phyloP scores from a whole-genome alignment of 495 filamentous ascomycete species.

The Amphirosellinia nigrospora region DNA sequence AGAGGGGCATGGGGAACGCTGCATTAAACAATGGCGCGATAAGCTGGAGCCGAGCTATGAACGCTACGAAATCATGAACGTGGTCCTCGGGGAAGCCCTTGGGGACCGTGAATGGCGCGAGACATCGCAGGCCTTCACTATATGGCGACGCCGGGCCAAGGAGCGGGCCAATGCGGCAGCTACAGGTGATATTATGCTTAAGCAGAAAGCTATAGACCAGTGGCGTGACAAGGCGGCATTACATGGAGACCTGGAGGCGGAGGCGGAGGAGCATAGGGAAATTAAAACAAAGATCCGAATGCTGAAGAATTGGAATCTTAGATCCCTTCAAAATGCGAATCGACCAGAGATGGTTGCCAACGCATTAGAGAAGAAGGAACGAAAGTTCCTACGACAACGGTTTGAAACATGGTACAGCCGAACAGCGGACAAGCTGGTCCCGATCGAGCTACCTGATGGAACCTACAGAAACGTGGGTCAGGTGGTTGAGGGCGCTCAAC shows the following conservation, averaged over 20 bases:
- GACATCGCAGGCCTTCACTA: constrained; percentile 47
- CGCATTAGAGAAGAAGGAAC: constrained; percentile 50
- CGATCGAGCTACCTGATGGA: constrained; percentile 33
- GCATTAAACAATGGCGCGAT: constrained; percentile 38
- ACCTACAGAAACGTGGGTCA: constrained; percentile 35
- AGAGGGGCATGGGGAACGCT: constrained; percentile 41
- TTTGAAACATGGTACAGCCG: constrained; percentile 65
- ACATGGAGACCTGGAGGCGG: constrained; percentile 26
- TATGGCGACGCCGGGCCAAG: constrained; percentile 48
- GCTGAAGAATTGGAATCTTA: constrained; percentile 60
- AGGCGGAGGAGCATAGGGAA: constrained; percentile 37
- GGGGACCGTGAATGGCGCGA: constrained; percentile 34
- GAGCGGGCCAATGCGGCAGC: constrained; percentile 28
- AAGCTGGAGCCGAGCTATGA: constrained; percentile 36
- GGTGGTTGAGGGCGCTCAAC: constrained; percentile 36
- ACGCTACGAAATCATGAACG: constrained; percentile 32
- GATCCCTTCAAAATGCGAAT: constrained; percentile 41
- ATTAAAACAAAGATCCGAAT: constrained; percentile 55
- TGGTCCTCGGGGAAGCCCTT: constrained; percentile 28
- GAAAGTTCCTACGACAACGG: constrained; percentile 61
- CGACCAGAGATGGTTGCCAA: constrained; percentile 44
- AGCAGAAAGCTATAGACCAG: constrained; percentile 40
- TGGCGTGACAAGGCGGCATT: constrained; percentile 33
- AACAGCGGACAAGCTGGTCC: constrained; percentile 47
- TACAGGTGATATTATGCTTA: constrained; percentile 40